phyloP scores from a whole-genome alignment of 2,329 filamentous ascomycete species.

The Pseudomassariella vexata region DNA sequence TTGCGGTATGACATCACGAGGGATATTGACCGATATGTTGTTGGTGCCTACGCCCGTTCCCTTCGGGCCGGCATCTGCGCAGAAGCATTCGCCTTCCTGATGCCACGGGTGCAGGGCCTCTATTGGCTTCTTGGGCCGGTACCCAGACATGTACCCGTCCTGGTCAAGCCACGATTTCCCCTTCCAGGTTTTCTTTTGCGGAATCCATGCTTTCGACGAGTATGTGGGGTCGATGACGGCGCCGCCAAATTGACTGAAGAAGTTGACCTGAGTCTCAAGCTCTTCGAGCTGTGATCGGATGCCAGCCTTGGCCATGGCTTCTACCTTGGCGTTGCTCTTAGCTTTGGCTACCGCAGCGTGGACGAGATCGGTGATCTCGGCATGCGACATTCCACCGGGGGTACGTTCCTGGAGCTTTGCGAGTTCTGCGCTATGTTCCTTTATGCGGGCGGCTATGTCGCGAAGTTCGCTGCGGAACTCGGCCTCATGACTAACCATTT shows the following conservation, averaged over 20 bases:
- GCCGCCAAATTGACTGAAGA: constrained; percentile 61
- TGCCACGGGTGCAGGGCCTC: constrained; percentile 64
- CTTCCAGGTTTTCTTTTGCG: constrained; percentile 17
- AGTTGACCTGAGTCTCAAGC: constrained; percentile 61
- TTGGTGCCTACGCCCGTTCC: constrained; percentile 49
- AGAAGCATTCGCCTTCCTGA: constrained; percentile 86
- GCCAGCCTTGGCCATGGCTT: constrained; percentile 38
- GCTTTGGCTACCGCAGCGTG: constrained; percentile 35
- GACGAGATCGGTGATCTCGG: constrained; percentile 35
- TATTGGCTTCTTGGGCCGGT: constrained; percentile 30
- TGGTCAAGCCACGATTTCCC: constrained; percentile 20
- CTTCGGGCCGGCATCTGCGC: constrained; percentile 47
- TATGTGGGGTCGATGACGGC: constrained; percentile 55
- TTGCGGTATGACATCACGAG: constrained; percentile 55
- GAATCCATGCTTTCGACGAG: constrained; percentile 54
- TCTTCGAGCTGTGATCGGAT: constrained; percentile 38
- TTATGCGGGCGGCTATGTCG: constrained; percentile 30
- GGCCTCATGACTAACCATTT: neutral
- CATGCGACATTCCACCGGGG: constrained; percentile 28
- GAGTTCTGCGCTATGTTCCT: constrained; percentile 35
- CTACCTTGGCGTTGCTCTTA: constrained; percentile 39
- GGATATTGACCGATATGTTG: constrained; percentile 55
- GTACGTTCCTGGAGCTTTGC: constrained; percentile 25
- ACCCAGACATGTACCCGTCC: constrained; percentile 16
- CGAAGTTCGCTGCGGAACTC: neutral